These are phyloP conservation scores for Aspergillus bertholletiae DNA, from an alignment of 495 filamentous ascomycete genomes.

Conservation along the genomic window DNA sequence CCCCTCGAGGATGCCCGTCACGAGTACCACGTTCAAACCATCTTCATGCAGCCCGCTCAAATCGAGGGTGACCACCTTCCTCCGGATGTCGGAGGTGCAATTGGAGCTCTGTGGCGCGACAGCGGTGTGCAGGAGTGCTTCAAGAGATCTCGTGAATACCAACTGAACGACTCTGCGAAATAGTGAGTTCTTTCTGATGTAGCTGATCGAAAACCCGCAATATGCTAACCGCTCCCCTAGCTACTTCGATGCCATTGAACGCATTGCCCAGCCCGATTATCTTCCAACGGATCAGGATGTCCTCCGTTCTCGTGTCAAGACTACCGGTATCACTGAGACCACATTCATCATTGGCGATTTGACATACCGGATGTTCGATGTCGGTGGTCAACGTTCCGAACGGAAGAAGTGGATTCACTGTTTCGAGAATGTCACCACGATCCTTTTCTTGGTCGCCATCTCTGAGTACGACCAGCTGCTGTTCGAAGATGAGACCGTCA, in stretches of 20 bases:
- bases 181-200: conserved; percentile 63
- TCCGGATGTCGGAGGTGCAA: conserved; percentile 89
- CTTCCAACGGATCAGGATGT: conserved; percentile 98
- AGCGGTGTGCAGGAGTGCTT: conserved; percentile 93
- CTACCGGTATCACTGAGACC: conserved; percentile 98
- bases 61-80: conserved; percentile 95
- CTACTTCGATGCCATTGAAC: conserved; percentile 94
- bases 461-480: conserved; percentile 98
- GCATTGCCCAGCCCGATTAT: conserved; percentile 89
- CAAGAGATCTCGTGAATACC: conserved; percentile 93
- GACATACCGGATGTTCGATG: conserved; percentile 99
- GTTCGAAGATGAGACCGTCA: conserved; percentile 83
- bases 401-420: conserved; percentile 99
- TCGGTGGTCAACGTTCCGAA: conserved; percentile 96
- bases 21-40: conserved; percentile 92
- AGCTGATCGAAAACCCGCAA: background rate
- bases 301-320: conserved; percentile 96
- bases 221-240: conserved; percentile 39
- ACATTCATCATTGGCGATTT: conserved; percentile 97
- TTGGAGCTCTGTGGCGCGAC: conserved; percentile 91
- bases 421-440: conserved; percentile 99
- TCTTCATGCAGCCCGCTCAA: conserved; percentile 93
- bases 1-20: conserved; percentile 82
- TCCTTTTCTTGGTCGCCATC: conserved; percentile 97
- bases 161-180: conserved; percentile 95